Evolutionary conservation across 371 early-diverging fungal species (phyloP).

Genomic region (Apophysomyces variabilis): DNA sequence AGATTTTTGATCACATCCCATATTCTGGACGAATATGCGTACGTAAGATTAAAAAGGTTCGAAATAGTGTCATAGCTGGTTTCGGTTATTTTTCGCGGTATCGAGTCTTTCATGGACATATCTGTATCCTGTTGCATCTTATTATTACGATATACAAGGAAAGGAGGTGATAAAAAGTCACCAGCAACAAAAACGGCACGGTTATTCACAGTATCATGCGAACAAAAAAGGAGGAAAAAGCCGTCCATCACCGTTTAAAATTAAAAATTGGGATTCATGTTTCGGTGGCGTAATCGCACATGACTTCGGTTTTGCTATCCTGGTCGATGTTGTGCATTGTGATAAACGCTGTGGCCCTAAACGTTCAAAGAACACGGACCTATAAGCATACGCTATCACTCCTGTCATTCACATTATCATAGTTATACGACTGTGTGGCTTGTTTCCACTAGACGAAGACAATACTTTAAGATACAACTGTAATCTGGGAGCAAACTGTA

Average conservation of each 20-base stretch:
- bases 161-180: not conserved
- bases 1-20: not conserved
- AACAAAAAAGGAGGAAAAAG: slow-evolving; percentile 8
- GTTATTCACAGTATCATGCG: not conserved
- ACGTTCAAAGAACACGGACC: too few relatives aligned
- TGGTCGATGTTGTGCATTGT: too few relatives aligned
- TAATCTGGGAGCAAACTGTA: too few relatives aligned
- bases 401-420: too few relatives aligned
- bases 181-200: not conserved
- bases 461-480: too few relatives aligned
- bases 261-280: not conserved
- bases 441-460: too few relatives aligned
- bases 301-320: not conserved
- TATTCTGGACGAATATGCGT: not conserved
- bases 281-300: not conserved
- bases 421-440: too few relatives aligned
- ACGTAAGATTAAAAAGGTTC: not conserved
- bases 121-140: not conserved
- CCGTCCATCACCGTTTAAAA: not conserved
- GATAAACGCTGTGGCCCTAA: too few relatives aligned
- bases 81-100: too few relatives aligned
- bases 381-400: too few relatives aligned
- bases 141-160: not conserved
- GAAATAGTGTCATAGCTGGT: too few relatives aligned
- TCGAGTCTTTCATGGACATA: too few relatives aligned